Conservation (phyloP, 2,329 filamentous ascomycete species). For the Bipolaris cookei region DNA sequence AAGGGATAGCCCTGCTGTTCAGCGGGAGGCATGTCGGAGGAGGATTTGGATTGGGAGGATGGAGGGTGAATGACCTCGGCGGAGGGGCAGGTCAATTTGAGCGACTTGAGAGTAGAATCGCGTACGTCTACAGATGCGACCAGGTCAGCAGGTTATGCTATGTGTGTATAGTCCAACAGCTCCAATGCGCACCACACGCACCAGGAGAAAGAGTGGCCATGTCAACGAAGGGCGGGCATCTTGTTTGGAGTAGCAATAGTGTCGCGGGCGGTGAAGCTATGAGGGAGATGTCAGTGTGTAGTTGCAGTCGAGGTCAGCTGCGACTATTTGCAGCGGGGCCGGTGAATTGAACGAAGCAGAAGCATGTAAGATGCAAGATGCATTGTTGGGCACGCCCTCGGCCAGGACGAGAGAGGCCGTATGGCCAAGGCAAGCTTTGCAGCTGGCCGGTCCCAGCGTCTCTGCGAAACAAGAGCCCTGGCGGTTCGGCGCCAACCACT, state of each 20-base stretch:
- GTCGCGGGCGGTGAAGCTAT: conserved; percentile 10
- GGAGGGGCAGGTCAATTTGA: conserved; percentile 47
- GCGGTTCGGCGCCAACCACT: conserved; percentile 1
- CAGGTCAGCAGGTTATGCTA: conserved; percentile 29
- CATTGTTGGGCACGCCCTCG: background rate
- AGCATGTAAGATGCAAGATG: background rate
- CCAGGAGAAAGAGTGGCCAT: conserved; percentile 39
- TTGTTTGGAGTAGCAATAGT: conserved; percentile 10
- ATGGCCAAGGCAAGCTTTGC: conserved; percentile 2
- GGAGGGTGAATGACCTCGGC: conserved; percentile 40
- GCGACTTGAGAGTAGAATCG: conserved; percentile 45
- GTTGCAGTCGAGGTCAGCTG: background rate
- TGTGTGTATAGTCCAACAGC: conserved; percentile 5
- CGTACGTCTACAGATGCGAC: conserved; percentile 42
- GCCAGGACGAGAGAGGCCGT: background rate
- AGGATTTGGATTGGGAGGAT: conserved; percentile 26
- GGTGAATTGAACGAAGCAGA: background rate
- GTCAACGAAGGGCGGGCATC: conserved; percentile 19
- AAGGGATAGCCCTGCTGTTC: conserved; percentile 36
- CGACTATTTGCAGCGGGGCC: background rate
- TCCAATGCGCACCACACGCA: conserved; percentile 20
- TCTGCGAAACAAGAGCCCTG: background rate
- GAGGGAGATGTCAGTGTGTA: conserved; percentile 2
- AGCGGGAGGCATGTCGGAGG: conserved; percentile 24
- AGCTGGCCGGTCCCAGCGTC: conserved; percentile 1